A percentile compares a stretch with the other conserved stretches of the same genome.
These are phyloP conservation scores for Penicillium hesseltinei DNA, from an alignment of 2,329 filamentous ascomycete genomes.

Conservation along the genomic window DNA sequence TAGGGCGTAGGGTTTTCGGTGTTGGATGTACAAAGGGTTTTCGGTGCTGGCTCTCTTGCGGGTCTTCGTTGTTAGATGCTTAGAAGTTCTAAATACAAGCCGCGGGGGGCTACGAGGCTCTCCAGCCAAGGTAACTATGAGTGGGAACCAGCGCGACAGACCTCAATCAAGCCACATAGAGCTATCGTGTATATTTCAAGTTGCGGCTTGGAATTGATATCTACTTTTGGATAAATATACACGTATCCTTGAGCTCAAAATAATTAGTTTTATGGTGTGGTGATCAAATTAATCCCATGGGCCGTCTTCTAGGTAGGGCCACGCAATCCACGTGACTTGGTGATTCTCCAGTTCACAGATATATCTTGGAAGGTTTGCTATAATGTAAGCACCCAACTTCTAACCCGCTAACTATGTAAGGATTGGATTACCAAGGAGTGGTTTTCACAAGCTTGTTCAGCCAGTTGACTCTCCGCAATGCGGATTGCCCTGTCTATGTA, in stretches of 20 bases:
- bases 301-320: background rate
- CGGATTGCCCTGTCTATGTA: background rate
- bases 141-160: background rate
- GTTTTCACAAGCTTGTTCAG: too few species aligned
- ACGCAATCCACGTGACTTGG: background rate
- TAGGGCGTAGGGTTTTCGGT: background rate
- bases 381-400: background rate
- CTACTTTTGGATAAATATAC: background rate
- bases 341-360: background rate
- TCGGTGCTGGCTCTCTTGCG: too few species aligned
- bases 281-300: background rate
- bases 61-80: background rate
- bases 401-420: too few species aligned
- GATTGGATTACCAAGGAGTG: background rate
- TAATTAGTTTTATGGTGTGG: too few species aligned
- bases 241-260: too few species aligned
- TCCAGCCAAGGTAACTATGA: background rate
- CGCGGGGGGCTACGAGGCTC: background rate
- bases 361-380: background rate
- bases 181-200: background rate
- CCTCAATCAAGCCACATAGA: background rate
- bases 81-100: background rate
- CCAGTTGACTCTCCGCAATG: too few species aligned
- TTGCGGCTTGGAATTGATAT: accelerated
- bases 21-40: background rate